Evolutionary conservation across 1,139 yeast species (phyloP), one percentile per base, ranked within the genome.

Genomic region (Pichia kudriavzevii): DNA sequence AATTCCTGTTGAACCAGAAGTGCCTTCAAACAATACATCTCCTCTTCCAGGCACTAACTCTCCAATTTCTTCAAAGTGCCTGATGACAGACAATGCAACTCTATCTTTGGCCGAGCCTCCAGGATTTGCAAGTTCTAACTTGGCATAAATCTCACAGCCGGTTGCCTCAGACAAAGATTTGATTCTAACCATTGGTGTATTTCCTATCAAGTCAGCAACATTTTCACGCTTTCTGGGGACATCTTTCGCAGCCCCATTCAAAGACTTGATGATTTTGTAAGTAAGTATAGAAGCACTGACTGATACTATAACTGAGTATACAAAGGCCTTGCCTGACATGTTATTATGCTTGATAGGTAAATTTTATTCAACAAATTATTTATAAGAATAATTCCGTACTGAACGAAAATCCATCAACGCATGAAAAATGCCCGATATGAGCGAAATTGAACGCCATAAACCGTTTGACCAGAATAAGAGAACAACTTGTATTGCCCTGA

Each of bases 91-190:
- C 33, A 84, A 66, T 1, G 97, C 98, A 26, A 91, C 94, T 36
- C 98, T 65, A 53, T 91, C 98, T 53, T 91, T 91, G 24, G 96
- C 94, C 33, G 94, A 82, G 0, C 97, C 97, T 15, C 94, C 98
- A 1, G 97, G 97, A 51, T 91, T 91, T 49, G 70, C 63, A 40
- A 85, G 62, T 58, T 91, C 98, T 42, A 88, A 60, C 54, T 91
- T 91, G 38, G 94, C 97, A 50, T 77, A 83, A 8, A 91, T 75
- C 32, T 80, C 77, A 53, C 94, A 79, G 0, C 94, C 94, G 0
- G 95, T 84, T 16, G 68, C 60, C 11, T 66, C 59, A 1, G 93
- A 78, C n/a, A 91, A 65, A 0, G 94, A 80, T 44, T 72, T 70
- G 38, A 91, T 69, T 45, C 73, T 72, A n/a, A 91, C 75, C 57